A percentile compares a stretch with the other conserved stretches of the same genome.
Conservation (phyloP, 2,329 filamentous ascomycete genomes). For the Didymella arachidicola region DNA sequence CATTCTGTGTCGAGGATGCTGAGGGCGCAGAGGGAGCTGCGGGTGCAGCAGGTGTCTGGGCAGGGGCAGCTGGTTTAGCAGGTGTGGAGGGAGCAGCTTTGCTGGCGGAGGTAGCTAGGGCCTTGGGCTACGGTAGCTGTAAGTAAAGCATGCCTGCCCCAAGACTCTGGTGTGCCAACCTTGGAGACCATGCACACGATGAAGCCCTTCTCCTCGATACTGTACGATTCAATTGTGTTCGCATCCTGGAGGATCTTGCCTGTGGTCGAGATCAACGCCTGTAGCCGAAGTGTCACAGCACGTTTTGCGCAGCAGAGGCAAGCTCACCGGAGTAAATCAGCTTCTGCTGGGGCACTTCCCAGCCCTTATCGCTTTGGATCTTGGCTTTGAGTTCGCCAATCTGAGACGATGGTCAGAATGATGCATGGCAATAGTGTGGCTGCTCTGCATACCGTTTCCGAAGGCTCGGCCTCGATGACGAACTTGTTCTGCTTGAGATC, state of each 20-base stretch:
- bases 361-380: slow-evolving; percentile 90
- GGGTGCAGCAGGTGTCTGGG: slow-evolving; percentile 62
- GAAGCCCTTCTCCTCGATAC: slow-evolving; percentile 99
- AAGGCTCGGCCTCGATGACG: slow-evolving; percentile 90
- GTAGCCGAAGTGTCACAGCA: slow-evolving; percentile 26
- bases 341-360: slow-evolving; percentile 90
- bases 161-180: slow-evolving; percentile 60
- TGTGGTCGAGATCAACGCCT: slow-evolving; percentile 53
- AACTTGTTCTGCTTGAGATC: slow-evolving; percentile 99
- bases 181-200: slow-evolving; percentile 99
- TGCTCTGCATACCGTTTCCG: slow-evolving; percentile 74
- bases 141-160: slow-evolving; percentile 23
- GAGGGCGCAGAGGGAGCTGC: slow-evolving; percentile 60
- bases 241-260: slow-evolving; percentile 99
- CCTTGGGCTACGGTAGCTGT: slow-evolving; percentile 70
- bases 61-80: slow-evolving; percentile 48
- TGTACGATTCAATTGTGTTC: slow-evolving; percentile 94
- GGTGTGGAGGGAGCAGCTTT: slow-evolving; percentile 67
- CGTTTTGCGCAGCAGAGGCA: slow-evolving; percentile 14
- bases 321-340: slow-evolving; percentile 93
- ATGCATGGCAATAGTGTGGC: slow-evolving; percentile 24
- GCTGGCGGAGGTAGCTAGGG: slow-evolving; percentile 59
- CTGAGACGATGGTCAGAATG: slow-evolving; percentile 56
- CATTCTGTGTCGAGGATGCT: slow-evolving; percentile 57
- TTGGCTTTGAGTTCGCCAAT: slow-evolving; percentile 91